Evolutionary conservation across 768 basidiomycete species (phyloP).

Genomic region (Collybia nuda): DNA sequence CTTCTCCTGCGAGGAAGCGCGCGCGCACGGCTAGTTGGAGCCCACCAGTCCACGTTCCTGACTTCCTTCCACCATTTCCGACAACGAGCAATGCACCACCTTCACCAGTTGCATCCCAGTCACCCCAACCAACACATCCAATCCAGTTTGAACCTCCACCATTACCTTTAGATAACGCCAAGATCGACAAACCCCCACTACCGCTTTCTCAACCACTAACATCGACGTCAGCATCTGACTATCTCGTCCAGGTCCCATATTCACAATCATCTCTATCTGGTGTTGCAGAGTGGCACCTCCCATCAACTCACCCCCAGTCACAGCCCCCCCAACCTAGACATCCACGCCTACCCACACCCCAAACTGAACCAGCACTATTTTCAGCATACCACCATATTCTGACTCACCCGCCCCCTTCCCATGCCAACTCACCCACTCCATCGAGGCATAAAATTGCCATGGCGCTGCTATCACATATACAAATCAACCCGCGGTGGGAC

Average conservation of each 20-base stretch:
- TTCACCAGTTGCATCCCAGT: conserved; percentile 32
- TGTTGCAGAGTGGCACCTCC: conserved; percentile 71
- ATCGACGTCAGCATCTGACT: conserved; percentile 60
- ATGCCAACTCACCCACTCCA: conserved; percentile 50
- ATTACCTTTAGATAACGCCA: conserved; percentile 29
- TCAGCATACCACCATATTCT: conserved; percentile 77
- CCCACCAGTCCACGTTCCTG: conserved; percentile 62
- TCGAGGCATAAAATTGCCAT: conserved; percentile 76
- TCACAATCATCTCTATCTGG: conserved; percentile 67
- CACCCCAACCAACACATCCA: conserved; percentile 28
- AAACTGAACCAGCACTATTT: conserved; percentile 63
- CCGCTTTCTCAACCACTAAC: conserved; percentile 44
- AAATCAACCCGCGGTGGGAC: conserved; percentile 65
- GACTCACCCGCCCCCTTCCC: conserved; percentile 60
- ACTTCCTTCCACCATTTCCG: conserved; percentile 71
- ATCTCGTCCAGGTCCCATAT: conserved; percentile 72
- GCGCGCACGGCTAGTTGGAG: conserved; percentile 56
- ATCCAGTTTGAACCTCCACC: conserved; percentile 24
- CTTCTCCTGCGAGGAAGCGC: conserved; percentile 58
- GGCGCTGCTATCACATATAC: conserved; percentile 59
- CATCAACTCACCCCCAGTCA: conserved; percentile 32
- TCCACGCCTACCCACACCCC: conserved; percentile 45
- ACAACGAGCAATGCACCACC: conserved; percentile 27
- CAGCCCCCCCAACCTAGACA: conserved; percentile 14
- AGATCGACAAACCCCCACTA: conserved; percentile 36